phyloP scores from a whole-genome alignment of 177 flowering plant genomes.

The Vitis hybrid region DNA sequence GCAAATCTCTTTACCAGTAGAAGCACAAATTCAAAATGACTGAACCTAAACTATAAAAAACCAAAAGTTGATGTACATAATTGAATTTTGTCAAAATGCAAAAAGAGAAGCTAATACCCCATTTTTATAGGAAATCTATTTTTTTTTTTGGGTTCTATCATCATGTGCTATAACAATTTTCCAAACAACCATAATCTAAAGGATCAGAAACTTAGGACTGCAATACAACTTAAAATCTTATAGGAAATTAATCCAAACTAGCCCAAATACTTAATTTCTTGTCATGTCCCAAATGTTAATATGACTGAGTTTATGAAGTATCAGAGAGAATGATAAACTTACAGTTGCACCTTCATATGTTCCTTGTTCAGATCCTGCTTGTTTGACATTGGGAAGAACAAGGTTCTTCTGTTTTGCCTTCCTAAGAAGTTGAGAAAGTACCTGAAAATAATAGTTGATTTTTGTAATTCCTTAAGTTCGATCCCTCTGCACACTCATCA shows the following conservation, averaged over 20 bases:
- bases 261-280: not conserved
- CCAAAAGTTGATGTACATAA: not conserved
- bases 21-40: no score
- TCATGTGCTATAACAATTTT: not conserved
- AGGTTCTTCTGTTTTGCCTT: conserved; percentile 89
- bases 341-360: conserved; percentile 99
- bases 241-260: not conserved
- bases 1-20: no score
- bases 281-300: not conserved
- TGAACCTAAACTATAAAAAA: not conserved
- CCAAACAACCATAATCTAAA: not conserved
- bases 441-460: conserved; percentile 45
- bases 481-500: conserved; percentile 5
- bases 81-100: not conserved
- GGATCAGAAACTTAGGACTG: not conserved
- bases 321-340: conserved; percentile 31
- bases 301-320: not conserved
- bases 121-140: not conserved
- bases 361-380: conserved; percentile 91
- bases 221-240: not conserved
- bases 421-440: conserved; percentile 97
- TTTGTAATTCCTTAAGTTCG: conserved; percentile 3
- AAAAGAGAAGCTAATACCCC: not conserved
- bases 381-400: conserved; percentile 83
- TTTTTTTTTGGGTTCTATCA: not conserved